Evolutionary conservation across 352 stramenopile genomes (phyloP).

Genomic region (Phytophthora agathidicida): DNA sequence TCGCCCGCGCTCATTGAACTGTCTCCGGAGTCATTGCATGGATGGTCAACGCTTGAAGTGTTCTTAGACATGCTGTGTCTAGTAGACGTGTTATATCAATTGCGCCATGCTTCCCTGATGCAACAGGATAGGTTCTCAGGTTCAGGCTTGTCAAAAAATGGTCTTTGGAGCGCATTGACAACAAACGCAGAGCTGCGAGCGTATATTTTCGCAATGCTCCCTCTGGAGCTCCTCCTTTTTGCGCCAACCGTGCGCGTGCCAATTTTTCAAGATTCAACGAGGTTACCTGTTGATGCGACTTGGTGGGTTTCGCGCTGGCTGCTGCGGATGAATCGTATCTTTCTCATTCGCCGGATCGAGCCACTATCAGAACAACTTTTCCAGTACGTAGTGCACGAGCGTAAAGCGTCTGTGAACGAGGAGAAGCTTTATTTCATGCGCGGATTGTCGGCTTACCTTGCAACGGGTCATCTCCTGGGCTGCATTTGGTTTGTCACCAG

Average conservation of each 20-base stretch:
- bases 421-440: constrained; percentile 47
- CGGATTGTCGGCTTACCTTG: constrained; percentile 49
- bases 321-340: constrained; percentile 64
- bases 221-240: constrained; percentile 47
- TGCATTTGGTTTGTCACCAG: constrained; percentile 64
- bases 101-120: constrained; percentile 30
- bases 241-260: constrained; percentile 22
- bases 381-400: constrained; percentile 64
- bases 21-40: constrained; percentile 8
- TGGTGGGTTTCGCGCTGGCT: constrained; percentile 52
- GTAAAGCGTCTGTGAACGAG: constrained; percentile 55
- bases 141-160: background rate
- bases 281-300: background rate
- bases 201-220: constrained; percentile 49
- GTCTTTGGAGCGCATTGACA: background rate
- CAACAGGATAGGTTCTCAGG: constrained; percentile 9
- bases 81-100: constrained; percentile 41
- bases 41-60: constrained; percentile 55
- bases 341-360: constrained; percentile 47
- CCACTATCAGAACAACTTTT: constrained; percentile 54
- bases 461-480: constrained; percentile 66
- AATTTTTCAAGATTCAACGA: constrained; percentile 2
- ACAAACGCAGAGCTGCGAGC: constrained; percentile 34
- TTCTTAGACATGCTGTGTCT: constrained; percentile 53
- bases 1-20: constrained; percentile 42